These are phyloP conservation scores for Thielaviopsis musarum DNA, from an alignment of 2,329 filamentous ascomycete genomes.

Conservation along the genomic window DNA sequence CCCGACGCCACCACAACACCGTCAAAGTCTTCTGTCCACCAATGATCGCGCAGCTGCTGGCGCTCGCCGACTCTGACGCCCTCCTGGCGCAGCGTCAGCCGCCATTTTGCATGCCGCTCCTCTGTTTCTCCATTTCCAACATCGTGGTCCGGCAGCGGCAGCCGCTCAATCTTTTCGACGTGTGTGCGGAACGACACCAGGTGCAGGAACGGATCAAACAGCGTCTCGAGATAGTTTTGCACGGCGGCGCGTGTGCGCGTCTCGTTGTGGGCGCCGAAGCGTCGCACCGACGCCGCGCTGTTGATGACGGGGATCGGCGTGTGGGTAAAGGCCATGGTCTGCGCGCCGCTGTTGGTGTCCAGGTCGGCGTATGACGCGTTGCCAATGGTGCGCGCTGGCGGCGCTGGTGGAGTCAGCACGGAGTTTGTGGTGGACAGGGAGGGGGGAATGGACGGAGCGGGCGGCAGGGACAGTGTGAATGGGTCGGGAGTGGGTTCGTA, in stretches of 20 bases:
- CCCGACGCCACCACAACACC: conserved; percentile 24
- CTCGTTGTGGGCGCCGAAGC: conserved; percentile 1
- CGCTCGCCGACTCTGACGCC: conserved; percentile 9
- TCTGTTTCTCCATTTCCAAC: neutral
- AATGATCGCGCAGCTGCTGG: conserved; percentile 19
- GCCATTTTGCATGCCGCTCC: conserved; percentile 22
- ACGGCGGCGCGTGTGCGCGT: neutral
- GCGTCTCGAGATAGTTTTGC: conserved; percentile 1
- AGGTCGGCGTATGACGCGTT: conserved; percentile 36
- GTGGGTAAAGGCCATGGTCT: conserved; percentile 38
- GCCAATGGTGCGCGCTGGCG: conserved; percentile 1
- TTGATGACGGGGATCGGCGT: conserved; percentile 26
- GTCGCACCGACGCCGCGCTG: conserved; percentile 11
- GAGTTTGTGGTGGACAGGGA: neutral
- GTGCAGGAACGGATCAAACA: conserved; percentile 1
- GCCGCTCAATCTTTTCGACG: conserved; percentile 3
- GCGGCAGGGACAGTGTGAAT: neutral
- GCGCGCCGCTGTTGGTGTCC: conserved; percentile 39
- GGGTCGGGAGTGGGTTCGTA: conserved; percentile 3
- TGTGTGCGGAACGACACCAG: neutral
- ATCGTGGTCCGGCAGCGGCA: neutral
- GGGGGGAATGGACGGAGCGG: neutral
- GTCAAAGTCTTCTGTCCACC: conserved; percentile 25
- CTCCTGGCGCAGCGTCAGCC: conserved; percentile 29
- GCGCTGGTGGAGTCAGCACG: neutral